phyloP scores from a whole-genome alignment of 1,284 basidiomycete genomes.

The Mycosarcoma mackinlayi region DNA sequence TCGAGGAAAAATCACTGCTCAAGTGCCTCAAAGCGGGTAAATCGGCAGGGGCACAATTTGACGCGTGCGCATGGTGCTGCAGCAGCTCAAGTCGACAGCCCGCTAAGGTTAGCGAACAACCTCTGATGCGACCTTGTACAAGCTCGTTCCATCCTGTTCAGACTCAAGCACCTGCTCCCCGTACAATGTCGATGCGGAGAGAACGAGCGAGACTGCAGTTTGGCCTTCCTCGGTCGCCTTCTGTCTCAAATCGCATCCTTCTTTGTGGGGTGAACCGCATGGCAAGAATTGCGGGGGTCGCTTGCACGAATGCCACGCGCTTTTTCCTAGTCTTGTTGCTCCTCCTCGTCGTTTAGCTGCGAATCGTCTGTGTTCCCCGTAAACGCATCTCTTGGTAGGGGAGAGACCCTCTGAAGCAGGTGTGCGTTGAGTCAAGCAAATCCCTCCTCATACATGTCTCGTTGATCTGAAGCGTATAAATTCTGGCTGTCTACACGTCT shows the following conservation, averaged over 20 bases:
- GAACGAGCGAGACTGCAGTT: background rate
- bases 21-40: background rate
- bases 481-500: no score
- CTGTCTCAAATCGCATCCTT: conserved; percentile 1
- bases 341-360: no score
- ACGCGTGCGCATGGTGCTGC: background rate
- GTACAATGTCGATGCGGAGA: background rate
- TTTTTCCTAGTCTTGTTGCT: background rate
- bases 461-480: conserved; percentile 14
- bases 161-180: no score
- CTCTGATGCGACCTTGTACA: no score
- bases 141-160: no score
- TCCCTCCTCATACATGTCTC: no score
- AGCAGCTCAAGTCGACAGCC: no score
- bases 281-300: conserved; percentile 14
- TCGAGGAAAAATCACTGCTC: conserved; percentile 1
- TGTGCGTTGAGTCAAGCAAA: no score
- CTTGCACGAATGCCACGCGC: background rate
- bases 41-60: conserved; percentile 3
- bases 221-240: background rate
- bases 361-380: no score
- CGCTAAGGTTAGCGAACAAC: no score
- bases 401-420: no score
- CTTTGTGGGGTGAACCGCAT: conserved; percentile 21
- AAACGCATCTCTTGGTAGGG: no score